A percentile compares a stretch with the other conserved stretches of the same genome.
These are phyloP conservation scores for Besnoitia besnoiti DNA, from an alignment of 169 alveolate species.

Conservation along the genomic window DNA sequence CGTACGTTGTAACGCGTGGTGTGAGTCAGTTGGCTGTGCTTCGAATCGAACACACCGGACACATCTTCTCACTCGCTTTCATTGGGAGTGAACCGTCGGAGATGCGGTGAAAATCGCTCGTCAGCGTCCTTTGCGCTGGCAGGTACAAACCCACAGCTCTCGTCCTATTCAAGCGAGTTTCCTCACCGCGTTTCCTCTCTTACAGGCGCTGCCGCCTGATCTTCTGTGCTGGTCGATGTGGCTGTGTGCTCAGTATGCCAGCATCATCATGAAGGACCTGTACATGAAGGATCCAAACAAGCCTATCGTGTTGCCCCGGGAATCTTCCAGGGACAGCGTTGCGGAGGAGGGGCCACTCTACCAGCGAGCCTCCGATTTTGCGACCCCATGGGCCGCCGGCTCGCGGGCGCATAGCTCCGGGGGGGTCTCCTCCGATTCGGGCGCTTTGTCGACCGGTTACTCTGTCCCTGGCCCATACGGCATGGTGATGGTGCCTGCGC, in stretches of 20 bases:
- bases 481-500: constrained; percentile 29
- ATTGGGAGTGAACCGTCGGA: too few species aligned
- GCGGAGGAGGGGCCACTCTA: not conserved
- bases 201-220: too few species aligned
- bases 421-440: not conserved
- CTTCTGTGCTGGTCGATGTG: not conserved
- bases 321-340: not conserved
- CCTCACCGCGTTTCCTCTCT: too few species aligned
- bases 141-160: too few species aligned
- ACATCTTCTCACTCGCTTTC: too few species aligned
- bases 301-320: constrained; percentile 25
- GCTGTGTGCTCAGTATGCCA: not conserved
- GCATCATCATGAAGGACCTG: constrained; percentile 32
- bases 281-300: constrained; percentile 34
- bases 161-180: too few species aligned
- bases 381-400: not conserved
- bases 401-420: not conserved
- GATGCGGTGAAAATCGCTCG: too few species aligned
- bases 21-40: too few species aligned
- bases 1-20: too few species aligned
- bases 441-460: not conserved
- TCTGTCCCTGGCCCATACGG: constrained; percentile 23
- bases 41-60: too few species aligned
- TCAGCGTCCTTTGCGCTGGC: too few species aligned
- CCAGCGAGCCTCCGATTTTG: not conserved